Base-by-base conservation (phyloP, 2,329 filamentous ascomycete species). In the Fusarium lateritium region DNA sequence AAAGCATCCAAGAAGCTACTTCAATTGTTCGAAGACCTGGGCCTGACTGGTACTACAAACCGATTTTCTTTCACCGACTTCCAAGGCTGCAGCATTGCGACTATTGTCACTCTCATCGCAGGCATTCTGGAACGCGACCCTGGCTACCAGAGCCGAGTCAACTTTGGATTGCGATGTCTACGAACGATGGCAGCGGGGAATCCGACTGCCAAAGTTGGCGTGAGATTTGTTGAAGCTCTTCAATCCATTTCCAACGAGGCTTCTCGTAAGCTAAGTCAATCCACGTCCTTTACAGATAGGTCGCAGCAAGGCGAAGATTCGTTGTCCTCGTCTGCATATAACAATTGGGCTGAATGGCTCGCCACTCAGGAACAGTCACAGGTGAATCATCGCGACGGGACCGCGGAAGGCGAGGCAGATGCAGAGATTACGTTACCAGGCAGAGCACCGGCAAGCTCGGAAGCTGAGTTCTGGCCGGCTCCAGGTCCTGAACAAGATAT, bases 1-100 rank as follows among this genome's bases (percentile, higher is more conserved):
- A 56, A 33, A 10, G 54, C 54, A 7, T 56, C 54, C 4, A 56
- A 42, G 7, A 56, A 56, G 6, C 36, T 56, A 4, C 46, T 56
- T 8, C 26, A 34, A 3, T 24, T 56, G 2, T 56, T 56, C 7
- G 46, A 53, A 7, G 46, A 40, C 4, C 6, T 53, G 9, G 31
- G 53, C 17, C 36, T 53, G 6, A 53, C 46, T 1, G 36, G 46
- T 0, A 33, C 40, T 6, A 56, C 36, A 9, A 56, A 46, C 2
- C 28, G 54, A 7, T 53, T 53, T 9, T 34, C 46, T 0, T 56
- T 56, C 19, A 42, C 46, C 1, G 47, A 56, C 7, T 56, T 56
- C 13, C 54, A 56, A 26, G 54, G 46, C 2, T 56, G 54, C 1
- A 56, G 54, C 6, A 56, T 56, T 10, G 54, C 54, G 0, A 53